These are phyloP conservation scores for Amoebophrya sp. DNA, from an alignment of 169 alveolate genomes.

Conservation along the genomic window DNA sequence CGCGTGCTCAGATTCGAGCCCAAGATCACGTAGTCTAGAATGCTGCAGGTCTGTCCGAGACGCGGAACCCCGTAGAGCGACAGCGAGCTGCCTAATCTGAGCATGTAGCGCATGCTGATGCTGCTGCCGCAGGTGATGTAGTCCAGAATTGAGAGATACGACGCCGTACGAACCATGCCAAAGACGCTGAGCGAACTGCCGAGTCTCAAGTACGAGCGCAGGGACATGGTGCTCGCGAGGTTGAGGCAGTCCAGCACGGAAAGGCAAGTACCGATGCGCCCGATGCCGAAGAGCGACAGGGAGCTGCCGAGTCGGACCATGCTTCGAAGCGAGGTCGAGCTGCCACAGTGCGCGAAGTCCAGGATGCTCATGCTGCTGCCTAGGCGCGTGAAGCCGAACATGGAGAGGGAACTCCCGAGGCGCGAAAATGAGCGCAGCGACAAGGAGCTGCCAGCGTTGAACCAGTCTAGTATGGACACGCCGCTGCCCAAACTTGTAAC, in stretches of 20 bases:
- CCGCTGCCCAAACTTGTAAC: conserved; percentile 9
- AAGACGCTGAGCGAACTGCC: conserved; percentile 17
- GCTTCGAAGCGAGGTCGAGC: not conserved
- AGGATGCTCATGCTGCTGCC: not conserved
- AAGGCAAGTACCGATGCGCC: not conserved
- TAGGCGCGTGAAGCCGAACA: not conserved
- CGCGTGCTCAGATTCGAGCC: not conserved
- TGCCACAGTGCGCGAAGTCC: not conserved
- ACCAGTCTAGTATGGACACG: not conserved
- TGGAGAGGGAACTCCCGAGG: conserved; percentile 14
- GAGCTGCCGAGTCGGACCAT: conserved; percentile 22
- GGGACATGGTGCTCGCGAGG: conserved; percentile 19
- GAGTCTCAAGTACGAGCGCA: not conserved
- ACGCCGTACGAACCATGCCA: not conserved
- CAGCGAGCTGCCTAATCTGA: conserved; percentile 28
- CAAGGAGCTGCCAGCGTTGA: not conserved
- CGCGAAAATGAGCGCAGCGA: conserved; percentile 24
- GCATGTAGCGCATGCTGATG: not conserved
- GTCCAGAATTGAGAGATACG: not conserved
- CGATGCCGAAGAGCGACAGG: not conserved
- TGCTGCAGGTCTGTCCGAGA: not conserved
- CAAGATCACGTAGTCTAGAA: not conserved
- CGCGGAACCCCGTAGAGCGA: not conserved
- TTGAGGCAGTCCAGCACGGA: not conserved
- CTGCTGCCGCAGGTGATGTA: not conserved